Conservation (phyloP, 345 rosid genomes). For the Eucalyptus dawsonii region DNA sequence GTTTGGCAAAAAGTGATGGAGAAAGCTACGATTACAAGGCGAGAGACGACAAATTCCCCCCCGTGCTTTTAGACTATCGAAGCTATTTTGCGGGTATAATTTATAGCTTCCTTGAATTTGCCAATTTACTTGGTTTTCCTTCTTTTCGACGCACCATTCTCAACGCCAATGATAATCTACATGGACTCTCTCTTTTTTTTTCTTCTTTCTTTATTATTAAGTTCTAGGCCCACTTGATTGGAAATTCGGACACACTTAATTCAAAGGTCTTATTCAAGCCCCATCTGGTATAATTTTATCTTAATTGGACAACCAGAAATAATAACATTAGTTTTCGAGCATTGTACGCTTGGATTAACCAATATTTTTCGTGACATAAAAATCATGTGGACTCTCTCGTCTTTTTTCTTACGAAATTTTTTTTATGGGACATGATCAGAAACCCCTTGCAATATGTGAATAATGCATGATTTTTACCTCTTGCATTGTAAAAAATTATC, state of each 20-base stretch:
- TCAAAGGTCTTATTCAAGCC: neutral
- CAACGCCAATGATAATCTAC: neutral
- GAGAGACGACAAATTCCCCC: neutral
- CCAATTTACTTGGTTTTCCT: neutral
- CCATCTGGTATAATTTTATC: neutral
- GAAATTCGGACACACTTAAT: neutral
- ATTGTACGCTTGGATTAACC: neutral
- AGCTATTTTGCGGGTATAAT: neutral
- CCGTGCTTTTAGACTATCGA: neutral
- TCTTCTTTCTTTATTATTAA: no score
- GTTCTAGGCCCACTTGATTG: neutral
- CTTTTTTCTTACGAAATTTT: fast-evolving
- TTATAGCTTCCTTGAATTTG: neutral
- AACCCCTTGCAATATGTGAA: neutral
- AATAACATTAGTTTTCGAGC: neutral
- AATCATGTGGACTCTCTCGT: fast-evolving
- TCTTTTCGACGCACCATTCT: neutral
- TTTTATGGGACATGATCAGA: fast-evolving
- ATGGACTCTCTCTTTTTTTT: neutral
- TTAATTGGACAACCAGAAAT: neutral
- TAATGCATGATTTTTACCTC: neutral
- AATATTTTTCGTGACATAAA: neutral
- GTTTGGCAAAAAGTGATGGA: neutral
- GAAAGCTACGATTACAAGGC: neutral
- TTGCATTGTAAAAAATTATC: neutral